phyloP scores from a whole-genome alignment of 2,329 filamentous ascomycete species.

The Ophiostoma quercus region DNA sequence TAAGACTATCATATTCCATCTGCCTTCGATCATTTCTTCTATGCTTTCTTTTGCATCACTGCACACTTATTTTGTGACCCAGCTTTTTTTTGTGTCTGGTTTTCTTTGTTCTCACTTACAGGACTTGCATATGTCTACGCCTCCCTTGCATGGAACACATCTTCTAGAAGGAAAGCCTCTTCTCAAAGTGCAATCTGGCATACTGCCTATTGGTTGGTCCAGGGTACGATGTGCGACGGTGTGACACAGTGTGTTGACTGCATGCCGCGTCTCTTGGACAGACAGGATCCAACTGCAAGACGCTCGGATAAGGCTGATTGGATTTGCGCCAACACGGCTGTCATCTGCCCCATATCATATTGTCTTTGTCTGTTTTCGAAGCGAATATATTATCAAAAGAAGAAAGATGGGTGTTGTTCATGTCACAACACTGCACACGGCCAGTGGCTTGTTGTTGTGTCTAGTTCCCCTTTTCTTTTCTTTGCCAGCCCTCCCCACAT shows the following conservation, averaged over 20 bases:
- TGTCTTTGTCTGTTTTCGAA: not conserved
- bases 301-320: not conserved
- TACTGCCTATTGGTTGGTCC: not conserved
- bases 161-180: constrained; percentile 1
- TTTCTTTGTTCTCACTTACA: constrained; percentile 13
- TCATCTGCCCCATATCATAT: not conserved
- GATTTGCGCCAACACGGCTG: not conserved
- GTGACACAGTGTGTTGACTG: not conserved
- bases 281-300: not conserved
- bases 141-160: constrained; percentile 9
- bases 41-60: not conserved
- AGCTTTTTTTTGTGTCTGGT: not conserved
- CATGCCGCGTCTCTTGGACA: not conserved
- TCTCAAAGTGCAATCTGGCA: not conserved
- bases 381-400: not conserved
- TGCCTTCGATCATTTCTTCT: not conserved
- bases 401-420: not conserved
- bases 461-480: not conserved
- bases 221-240: not conserved
- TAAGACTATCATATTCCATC: not conserved
- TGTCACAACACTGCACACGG: not conserved
- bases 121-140: not conserved
- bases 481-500: not conserved
- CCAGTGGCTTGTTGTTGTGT: not conserved
- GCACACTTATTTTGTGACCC: not conserved